A percentile compares a stretch with the other conserved stretches of the same genome.
Conservation (phyloP, 2,329 filamentous ascomycete genomes). For the Diaporthe longicolla region DNA sequence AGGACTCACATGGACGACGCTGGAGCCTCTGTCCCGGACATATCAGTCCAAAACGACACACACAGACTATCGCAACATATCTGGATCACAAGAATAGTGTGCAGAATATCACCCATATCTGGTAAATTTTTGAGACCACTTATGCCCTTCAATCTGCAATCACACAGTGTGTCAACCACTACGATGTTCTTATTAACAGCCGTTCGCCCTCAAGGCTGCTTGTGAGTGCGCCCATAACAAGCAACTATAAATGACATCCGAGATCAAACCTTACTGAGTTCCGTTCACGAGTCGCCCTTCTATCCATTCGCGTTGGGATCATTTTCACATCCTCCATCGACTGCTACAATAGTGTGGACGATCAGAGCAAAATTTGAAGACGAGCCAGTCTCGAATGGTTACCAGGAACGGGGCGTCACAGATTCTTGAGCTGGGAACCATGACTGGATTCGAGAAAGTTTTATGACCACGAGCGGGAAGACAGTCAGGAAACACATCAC, state of each 20-base stretch:
- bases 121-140: background rate
- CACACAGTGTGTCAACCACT: background rate
- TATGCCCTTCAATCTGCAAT: background rate
- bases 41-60: slow-evolving; percentile 3
- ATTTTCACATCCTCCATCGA: background rate
- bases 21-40: slow-evolving; percentile 18
- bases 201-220: background rate
- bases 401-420: no score
- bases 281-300: background rate
- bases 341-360: background rate
- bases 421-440: background rate
- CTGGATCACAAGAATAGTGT: background rate
- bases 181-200: background rate
- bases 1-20: slow-evolving; percentile 3
- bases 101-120: background rate
- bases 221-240: background rate
- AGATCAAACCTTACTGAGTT: background rate
- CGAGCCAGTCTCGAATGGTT: background rate
- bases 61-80: background rate
- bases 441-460: background rate
- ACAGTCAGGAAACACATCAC: background rate
- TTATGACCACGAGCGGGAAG: background rate
- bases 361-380: background rate
- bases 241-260: background rate
- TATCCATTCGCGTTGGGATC: background rate